Conservation (phyloP, 768 basidiomycete species). For the Trametes elegans region DNA sequence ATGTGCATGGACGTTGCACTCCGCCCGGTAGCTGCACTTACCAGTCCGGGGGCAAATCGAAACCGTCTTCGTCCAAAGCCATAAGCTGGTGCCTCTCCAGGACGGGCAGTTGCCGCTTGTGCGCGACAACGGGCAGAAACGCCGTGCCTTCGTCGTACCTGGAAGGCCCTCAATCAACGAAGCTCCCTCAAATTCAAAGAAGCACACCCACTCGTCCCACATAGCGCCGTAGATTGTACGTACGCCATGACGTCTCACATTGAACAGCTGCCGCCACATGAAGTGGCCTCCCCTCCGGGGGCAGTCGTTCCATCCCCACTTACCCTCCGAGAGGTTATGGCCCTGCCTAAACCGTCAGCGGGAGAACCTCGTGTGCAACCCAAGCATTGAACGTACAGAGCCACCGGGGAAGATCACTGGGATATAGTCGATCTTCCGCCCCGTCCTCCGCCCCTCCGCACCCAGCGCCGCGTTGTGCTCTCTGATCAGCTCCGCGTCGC, state of each 20-base stretch:
- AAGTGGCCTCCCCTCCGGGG: conserved; percentile 73
- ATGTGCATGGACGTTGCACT: too few species aligned
- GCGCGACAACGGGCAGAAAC: conserved; percentile 68
- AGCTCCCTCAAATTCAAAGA: neutral
- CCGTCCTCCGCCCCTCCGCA: conserved; percentile 13
- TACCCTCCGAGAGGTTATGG: conserved; percentile 66
- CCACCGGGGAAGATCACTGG: conserved; percentile 82
- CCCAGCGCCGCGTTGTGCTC: conserved; percentile 42
- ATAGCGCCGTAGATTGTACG: conserved; percentile 77
- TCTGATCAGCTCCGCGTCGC: conserved; percentile 60
- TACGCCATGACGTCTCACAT: conserved; percentile 59
- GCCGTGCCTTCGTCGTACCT: conserved; percentile 87
- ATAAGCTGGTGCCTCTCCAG: conserved; percentile 60
- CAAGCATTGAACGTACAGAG: conserved; percentile 51
- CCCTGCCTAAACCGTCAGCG: conserved; percentile 41
- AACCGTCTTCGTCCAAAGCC: conserved; percentile 76
- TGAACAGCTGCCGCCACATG: conserved; percentile 75
- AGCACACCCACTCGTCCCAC: conserved; percentile 74
- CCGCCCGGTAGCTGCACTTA: too few species aligned
- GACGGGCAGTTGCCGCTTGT: conserved; percentile 56
- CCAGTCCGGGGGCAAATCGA: conserved; percentile 80
- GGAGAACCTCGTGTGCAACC: neutral
- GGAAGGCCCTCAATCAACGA: conserved; percentile 9
- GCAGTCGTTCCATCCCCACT: conserved; percentile 71
- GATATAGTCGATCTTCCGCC: conserved; percentile 70